Percentiles rank a stretch among this genome's conserved stretches.
Evolutionary conservation across 805 yeast species (phyloP).

Genomic region (Metschnikowia orientalis): DNA sequence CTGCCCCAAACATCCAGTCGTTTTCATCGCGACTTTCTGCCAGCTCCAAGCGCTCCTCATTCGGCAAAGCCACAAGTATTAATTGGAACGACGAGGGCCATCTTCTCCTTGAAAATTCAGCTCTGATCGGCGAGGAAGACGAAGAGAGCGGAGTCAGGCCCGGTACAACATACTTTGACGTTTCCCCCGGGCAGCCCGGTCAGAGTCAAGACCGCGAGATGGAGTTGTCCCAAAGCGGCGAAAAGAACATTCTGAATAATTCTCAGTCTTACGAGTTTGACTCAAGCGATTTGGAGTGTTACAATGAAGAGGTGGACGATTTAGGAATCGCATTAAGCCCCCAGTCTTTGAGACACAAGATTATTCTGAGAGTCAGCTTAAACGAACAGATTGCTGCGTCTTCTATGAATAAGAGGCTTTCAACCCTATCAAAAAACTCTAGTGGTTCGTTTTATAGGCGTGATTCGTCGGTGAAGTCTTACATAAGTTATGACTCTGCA

Average conservation of each 20-base stretch:
- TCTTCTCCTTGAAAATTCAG: conserved; percentile 27
- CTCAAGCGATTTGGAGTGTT: conserved; percentile 35
- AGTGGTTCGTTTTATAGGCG: conserved; percentile 30
- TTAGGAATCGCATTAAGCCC: conserved; percentile 42
- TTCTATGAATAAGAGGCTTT: conserved; percentile 14
- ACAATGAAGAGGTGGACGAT: conserved; percentile 39
- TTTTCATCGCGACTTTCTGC: conserved; percentile 5
- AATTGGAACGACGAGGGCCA: conserved; percentile 41
- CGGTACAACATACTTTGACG: conserved; percentile 23
- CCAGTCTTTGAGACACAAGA: conserved; percentile 23
- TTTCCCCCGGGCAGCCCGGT: conserved; percentile 15
- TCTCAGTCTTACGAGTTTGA: conserved; percentile 10
- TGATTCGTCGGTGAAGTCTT: conserved; percentile 43
- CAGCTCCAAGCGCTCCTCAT: conserved; percentile 13
- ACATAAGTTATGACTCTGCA: conserved; percentile 58
- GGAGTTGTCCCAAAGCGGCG: neutral
- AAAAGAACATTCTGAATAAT: conserved; percentile 1
- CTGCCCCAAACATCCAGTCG: conserved; percentile 15
- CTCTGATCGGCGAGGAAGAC: conserved; percentile 10
- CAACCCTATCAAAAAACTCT: conserved; percentile 29
- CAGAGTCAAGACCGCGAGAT: conserved; percentile 1
- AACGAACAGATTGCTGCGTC: conserved; percentile 14
- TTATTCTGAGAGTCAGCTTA: conserved; percentile 23
- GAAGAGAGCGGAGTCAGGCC: conserved; percentile 4
- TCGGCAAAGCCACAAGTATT: conserved; percentile 30